Percentiles rank a stretch among this genome's conserved stretches.
phyloP scores from a whole-genome alignment of 1,284 basidiomycete genomes.

The Malassezia dermatis region DNA sequence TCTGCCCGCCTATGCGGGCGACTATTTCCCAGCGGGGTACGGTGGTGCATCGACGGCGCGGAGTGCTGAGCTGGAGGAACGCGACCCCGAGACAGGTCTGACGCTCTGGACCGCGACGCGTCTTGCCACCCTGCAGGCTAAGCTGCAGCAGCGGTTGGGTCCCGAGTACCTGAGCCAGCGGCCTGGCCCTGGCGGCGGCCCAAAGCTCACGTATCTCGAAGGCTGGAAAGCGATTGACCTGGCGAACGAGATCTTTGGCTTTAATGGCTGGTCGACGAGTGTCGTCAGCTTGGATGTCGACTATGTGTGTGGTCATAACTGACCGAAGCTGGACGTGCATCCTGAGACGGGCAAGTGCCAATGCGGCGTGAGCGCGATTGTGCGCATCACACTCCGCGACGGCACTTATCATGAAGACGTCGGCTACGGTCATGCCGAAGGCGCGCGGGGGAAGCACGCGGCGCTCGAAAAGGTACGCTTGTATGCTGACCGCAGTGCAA shows the following conservation, averaged over 20 bases:
- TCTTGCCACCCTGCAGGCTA: slow-evolving; percentile 64
- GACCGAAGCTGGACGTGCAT: slow-evolving; percentile 49
- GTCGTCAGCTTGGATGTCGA: slow-evolving; percentile 66
- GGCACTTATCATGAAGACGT: slow-evolving; percentile 70
- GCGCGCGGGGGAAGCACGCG: slow-evolving; percentile 68
- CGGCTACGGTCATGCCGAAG: slow-evolving; percentile 79
- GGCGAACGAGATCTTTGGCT: slow-evolving; percentile 96
- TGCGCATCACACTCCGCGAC: slow-evolving; percentile 76
- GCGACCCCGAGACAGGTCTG: slow-evolving; percentile 10
- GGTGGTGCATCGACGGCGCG: neutral
- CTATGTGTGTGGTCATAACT: slow-evolving; percentile 49
- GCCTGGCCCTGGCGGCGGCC: slow-evolving; percentile 63
- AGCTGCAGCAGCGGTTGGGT: slow-evolving; percentile 75
- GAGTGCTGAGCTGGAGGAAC: neutral
- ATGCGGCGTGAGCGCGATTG: slow-evolving; percentile 71
- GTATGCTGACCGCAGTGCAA: slow-evolving; percentile 60
- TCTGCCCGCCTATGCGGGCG: neutral
- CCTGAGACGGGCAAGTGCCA: slow-evolving; percentile 56
- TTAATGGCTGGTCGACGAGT: slow-evolving; percentile 90
- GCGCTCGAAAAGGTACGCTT: slow-evolving; percentile 77
- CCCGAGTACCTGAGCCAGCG: slow-evolving; percentile 83
- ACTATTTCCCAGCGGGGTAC: slow-evolving; percentile 7
- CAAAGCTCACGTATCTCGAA: slow-evolving; percentile 83
- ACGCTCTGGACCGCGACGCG: slow-evolving; percentile 26
- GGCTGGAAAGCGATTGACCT: slow-evolving; percentile 69